These are phyloP conservation scores for Kazachstania kunashirensis DNA, from an alignment of 805 yeast genomes.

Conservation along the genomic window DNA sequence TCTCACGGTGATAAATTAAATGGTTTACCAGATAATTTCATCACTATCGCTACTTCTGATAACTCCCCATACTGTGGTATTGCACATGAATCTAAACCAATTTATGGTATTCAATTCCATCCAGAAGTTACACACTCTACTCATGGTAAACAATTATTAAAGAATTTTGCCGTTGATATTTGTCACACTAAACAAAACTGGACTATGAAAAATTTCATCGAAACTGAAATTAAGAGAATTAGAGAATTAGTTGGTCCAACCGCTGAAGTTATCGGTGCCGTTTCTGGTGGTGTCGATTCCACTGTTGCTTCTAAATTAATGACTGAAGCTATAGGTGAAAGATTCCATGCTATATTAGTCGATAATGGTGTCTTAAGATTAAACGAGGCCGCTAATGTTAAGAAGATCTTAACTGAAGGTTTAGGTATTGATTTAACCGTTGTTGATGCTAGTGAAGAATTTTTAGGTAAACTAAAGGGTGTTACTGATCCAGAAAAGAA, in stretches of 20 bases:
- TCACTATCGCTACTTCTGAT: conserved; percentile 79
- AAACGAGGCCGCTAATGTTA: conserved; percentile 83
- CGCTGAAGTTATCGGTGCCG: conserved; percentile 99
- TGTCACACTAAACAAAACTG: conserved; percentile 85
- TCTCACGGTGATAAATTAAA: conserved; percentile 95
- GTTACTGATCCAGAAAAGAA: conserved; percentile 98
- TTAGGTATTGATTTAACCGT: conserved; percentile 91
- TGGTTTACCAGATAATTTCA: conserved; percentile 82
- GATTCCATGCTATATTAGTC: conserved; percentile 96
- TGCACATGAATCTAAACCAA: conserved; percentile 58
- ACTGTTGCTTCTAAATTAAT: conserved; percentile 97
- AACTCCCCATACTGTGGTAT: conserved; percentile 96
- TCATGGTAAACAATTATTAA: conserved; percentile 77
- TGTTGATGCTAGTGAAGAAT: conserved; percentile 87
- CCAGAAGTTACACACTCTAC: conserved; percentile 97
- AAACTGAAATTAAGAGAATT: conserved; percentile 90
- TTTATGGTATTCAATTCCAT: conserved; percentile 96
- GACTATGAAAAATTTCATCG: conserved; percentile 97
- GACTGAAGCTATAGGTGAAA: conserved; percentile 96
- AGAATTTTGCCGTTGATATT: conserved; percentile 86
- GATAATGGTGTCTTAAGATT: conserved; percentile 97
- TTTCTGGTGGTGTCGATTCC: conserved; percentile 98
- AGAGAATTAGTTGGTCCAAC: conserved; percentile 88
- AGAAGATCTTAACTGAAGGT: conserved; percentile 83
- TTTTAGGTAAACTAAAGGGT: conserved; percentile 77